Percentiles rank a stretch among this genome's conserved stretches.
Conservation (phyloP, 805 yeast genomes). For the Myxozyma kluyveri region DNA sequence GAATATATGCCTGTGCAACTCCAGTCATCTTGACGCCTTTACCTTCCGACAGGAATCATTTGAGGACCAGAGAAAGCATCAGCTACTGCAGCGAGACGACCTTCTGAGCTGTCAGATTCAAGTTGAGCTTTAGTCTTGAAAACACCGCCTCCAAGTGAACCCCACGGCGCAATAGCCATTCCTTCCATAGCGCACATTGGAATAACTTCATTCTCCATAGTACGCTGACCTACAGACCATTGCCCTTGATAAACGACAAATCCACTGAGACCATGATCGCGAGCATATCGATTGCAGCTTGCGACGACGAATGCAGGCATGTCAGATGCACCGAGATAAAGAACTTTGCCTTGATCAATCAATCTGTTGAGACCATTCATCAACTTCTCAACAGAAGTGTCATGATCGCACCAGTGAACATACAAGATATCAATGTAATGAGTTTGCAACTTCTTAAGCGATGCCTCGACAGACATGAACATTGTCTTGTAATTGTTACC, state of each 20-base stretch:
- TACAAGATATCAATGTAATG: constrained; percentile 51
- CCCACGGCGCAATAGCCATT: constrained; percentile 60
- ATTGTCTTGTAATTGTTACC: too few species aligned
- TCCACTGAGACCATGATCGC: too few species aligned
- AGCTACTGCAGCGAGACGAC: too few species aligned
- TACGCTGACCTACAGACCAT: constrained; percentile 51
- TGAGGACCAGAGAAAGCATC: too few species aligned
- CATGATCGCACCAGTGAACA: constrained; percentile 53
- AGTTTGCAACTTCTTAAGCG: constrained; percentile 46
- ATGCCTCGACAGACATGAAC: constrained; percentile 44
- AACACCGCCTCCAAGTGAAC: constrained; percentile 55
- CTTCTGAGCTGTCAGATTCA: too few species aligned
- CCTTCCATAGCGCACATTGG: constrained; percentile 52
- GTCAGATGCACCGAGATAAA: constrained; percentile 65
- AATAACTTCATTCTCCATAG: constrained; percentile 63
- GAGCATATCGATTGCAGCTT: constrained; percentile 54
- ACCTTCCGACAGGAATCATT: too few species aligned
- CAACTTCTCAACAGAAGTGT: constrained; percentile 51
- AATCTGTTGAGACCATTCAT: constrained; percentile 57
- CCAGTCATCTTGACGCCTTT: too few species aligned
- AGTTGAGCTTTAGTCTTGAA: too few species aligned
- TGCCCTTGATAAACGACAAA: too few species aligned
- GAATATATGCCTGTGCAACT: too few species aligned
- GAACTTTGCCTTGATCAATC: constrained; percentile 46
- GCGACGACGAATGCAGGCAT: constrained; percentile 59